Evolutionary conservation across 345 rosid species (phyloP), one percentile per base, ranked within the genome.

Genomic region (Rubroshorea leprosula): DNA sequence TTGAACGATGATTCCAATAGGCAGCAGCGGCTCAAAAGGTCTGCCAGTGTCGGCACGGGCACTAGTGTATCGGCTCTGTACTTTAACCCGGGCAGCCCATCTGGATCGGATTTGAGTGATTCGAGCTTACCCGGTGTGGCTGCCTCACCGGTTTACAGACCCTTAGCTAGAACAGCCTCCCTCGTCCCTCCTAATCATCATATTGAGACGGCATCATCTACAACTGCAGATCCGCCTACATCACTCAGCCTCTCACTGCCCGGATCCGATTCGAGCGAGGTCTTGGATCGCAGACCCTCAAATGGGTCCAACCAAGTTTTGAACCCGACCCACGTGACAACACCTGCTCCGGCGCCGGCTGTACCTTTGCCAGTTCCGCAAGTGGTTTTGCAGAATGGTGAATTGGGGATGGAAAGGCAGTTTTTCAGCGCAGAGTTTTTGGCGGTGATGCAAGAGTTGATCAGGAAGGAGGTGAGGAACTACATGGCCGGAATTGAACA

Each of bases 91-190:
- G 54, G 86, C 27, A 83, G 86, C 38, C 87, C 95, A 1, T 70
- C 81, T n/a, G 84, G 86, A 49, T 87, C 91, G 26, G 95, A 87
- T 57, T 56, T 82, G 49, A 84, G 95, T 57, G 91, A 80, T 54
- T 84, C 86, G 23, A 78, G 86, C 54, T 62, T 77, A 47, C 79
- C 77, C 5, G 77, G 70, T 1, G 57, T 19, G 31, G 48, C 60
- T 13, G 67, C 82, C n/a, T 67, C 84, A 5, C 81, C 78, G 14
- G 78, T 73, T 47, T 77, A 56, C 60, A 56, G 75, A 7, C 81
- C 83, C 0, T 54, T 76, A 17, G 74, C 72, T 0, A 58, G 76
- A 60, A 74, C 75, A 1, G 71, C 60, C 2, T 74, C 85, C 4
- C 57, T 69, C 3, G 65, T 68, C 19, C 79, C 82, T 51, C 51